Conservation (phyloP, 306 rosid genomes). For the Cucumis melo region DNA sequence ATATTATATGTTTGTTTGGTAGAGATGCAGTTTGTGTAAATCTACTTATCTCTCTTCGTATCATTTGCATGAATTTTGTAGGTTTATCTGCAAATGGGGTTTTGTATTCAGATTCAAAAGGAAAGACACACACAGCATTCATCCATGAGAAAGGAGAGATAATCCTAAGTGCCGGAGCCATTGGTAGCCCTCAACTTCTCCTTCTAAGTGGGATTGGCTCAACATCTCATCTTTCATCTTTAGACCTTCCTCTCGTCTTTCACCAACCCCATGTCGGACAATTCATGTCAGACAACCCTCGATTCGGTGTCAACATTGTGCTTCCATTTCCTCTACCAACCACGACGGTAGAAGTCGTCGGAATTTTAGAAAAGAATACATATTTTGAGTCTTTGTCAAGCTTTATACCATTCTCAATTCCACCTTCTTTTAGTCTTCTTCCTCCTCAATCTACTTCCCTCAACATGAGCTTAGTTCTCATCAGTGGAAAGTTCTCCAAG, state of each 20-base stretch:
- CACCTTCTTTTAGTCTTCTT: not conserved
- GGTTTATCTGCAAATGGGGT: slow-evolving; percentile 10
- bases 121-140: slow-evolving; percentile 3
- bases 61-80: not conserved
- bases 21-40: too few relatives aligned
- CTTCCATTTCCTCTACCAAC: not conserved
- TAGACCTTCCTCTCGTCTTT: slow-evolving; percentile 1
- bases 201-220: slow-evolving; percentile 21
- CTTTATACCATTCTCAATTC: not conserved
- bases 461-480: not conserved
- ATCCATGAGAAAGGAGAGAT: slow-evolving; percentile 9
- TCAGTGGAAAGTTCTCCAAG: not conserved
- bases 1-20: too few relatives aligned
- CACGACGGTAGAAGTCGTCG: not conserved
- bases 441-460: too few relatives aligned
- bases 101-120: slow-evolving; percentile 9
- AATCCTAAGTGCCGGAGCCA: slow-evolving; percentile 19
- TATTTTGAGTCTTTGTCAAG: too few relatives aligned
- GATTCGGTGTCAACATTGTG: not conserved
- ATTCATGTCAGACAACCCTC: slow-evolving; percentile 21
- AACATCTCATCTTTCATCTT: not conserved
- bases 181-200: slow-evolving; percentile 22
- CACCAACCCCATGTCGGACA: slow-evolving; percentile 10
- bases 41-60: too few relatives aligned
- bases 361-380: not conserved